Conservation (phyloP, 495 filamentous ascomycete species). For the Penicillium mononematosum region DNA sequence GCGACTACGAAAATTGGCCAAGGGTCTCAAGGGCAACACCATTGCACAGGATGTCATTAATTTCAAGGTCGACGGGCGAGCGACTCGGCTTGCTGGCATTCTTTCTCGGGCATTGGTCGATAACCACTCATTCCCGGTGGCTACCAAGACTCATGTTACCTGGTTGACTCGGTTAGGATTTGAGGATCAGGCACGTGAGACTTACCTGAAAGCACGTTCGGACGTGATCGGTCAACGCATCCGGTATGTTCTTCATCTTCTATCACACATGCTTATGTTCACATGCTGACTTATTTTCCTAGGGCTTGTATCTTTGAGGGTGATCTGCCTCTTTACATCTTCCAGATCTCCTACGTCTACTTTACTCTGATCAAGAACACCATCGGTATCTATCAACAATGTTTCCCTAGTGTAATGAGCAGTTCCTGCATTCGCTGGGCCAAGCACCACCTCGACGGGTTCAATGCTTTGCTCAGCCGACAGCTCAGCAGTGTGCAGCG, state of each 20-base stretch:
- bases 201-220: conserved; percentile 75
- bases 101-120: conserved; percentile 72
- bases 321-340: conserved; percentile 86
- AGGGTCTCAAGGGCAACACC: conserved; percentile 75
- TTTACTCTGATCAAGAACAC: conserved; percentile 93
- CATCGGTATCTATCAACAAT: conserved; percentile 79
- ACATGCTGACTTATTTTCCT: conserved; percentile 30
- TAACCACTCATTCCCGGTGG: conserved; percentile 65
- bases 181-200: conserved; percentile 83
- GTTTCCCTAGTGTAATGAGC: conserved; percentile 82
- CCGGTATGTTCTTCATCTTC: conserved; percentile 55
- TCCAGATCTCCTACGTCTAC: conserved; percentile 93
- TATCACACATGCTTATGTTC: neutral
- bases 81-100: conserved; percentile 70
- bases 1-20: conserved; percentile 73
- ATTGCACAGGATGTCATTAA: conserved; percentile 86
- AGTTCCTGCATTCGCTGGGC: conserved; percentile 96
- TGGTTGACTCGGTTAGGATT: conserved; percentile 87
- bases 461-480: conserved; percentile 76
- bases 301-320: conserved; percentile 94
- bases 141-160: conserved; percentile 69
- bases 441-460: conserved; percentile 84
- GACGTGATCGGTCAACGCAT: conserved; percentile 75
- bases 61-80: conserved; percentile 84
- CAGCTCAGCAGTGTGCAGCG: conserved; percentile 80